Percentiles rank a stretch among this genome's conserved stretches.
phyloP scores from a whole-genome alignment of 2,329 filamentous ascomycete genomes.

The Fusarium veterinarium region DNA sequence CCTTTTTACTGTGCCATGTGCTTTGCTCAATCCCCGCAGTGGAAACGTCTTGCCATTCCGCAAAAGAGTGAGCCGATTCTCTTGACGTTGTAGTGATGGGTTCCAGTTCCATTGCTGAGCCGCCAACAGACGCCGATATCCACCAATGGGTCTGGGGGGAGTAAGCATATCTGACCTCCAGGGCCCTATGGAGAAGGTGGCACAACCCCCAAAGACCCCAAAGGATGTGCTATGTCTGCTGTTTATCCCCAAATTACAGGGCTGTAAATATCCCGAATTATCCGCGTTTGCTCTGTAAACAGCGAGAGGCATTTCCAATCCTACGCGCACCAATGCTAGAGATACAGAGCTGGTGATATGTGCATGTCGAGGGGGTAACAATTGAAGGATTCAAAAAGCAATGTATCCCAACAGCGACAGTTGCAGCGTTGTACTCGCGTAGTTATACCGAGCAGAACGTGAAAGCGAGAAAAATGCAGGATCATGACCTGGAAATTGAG shows the following conservation, averaged over 20 bases:
- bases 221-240: neutral
- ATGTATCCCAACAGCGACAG: neutral
- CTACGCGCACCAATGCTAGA: neutral
- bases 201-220: neutral
- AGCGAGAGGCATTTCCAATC: neutral
- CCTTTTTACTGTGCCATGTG: neutral
- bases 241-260: neutral
- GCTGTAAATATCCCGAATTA: neutral
- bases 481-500: neutral
- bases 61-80: conserved; percentile 19
- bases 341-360: neutral
- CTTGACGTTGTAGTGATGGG: neutral
- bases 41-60: neutral
- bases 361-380: neutral
- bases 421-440: neutral
- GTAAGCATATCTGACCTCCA: neutral
- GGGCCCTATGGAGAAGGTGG: neutral
- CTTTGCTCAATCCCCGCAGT: neutral
- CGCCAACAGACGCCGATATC: neutral
- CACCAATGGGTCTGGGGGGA: neutral
- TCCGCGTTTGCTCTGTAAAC: neutral
- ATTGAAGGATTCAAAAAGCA: neutral
- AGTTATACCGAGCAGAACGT: neutral
- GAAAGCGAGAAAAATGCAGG: neutral
- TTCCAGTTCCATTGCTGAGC: conserved; percentile 16